These are phyloP conservation scores for Fusarium redolens DNA, from an alignment of 2,329 filamentous ascomycete genomes.

Conservation along the genomic window DNA sequence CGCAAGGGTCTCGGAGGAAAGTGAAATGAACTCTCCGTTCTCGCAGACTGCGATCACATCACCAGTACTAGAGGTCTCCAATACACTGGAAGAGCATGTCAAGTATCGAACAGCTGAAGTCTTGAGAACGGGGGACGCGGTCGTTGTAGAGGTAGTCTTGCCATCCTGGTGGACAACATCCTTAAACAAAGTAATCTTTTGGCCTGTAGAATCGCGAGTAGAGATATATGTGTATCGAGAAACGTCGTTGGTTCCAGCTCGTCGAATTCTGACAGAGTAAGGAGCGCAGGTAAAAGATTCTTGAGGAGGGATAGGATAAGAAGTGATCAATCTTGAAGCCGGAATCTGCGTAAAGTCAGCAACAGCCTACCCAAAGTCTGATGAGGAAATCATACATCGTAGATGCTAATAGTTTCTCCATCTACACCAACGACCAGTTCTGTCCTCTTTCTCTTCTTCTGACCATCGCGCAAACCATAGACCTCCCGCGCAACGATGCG, in stretches of 20 bases:
- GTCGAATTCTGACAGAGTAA: slow-evolving; percentile 66
- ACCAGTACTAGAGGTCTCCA: slow-evolving; percentile 43
- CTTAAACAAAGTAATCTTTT: slow-evolving; percentile 69
- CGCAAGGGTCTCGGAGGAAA: slow-evolving; percentile 64
- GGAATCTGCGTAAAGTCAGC: slow-evolving; percentile 60
- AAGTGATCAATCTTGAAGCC: slow-evolving; percentile 71
- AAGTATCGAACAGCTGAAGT: slow-evolving; percentile 51
- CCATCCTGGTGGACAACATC: slow-evolving; percentile 64
- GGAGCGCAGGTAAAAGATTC: slow-evolving; percentile 72
- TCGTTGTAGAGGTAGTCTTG: slow-evolving; percentile 63
- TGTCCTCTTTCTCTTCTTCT: slow-evolving; percentile 71
- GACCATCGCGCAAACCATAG: slow-evolving; percentile 67
- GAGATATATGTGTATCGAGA: slow-evolving; percentile 72
- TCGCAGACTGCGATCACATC: slow-evolving; percentile 67
- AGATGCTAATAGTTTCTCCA: slow-evolving; percentile 73
- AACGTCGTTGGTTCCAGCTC: slow-evolving; percentile 59
- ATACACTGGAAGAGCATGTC: slow-evolving; percentile 47
- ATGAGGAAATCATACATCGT: slow-evolving; percentile 63
- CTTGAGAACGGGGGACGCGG: slow-evolving; percentile 55
- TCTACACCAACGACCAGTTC: slow-evolving; percentile 73
- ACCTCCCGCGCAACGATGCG: slow-evolving; percentile 70
- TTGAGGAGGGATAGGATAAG: slow-evolving; percentile 74
- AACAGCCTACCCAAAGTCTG: not conserved
- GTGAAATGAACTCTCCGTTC: slow-evolving; percentile 69
- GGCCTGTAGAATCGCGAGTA: slow-evolving; percentile 59